phyloP scores from a whole-genome alignment of 106 monocot genomes.

The Dendrobium catenatum region DNA sequence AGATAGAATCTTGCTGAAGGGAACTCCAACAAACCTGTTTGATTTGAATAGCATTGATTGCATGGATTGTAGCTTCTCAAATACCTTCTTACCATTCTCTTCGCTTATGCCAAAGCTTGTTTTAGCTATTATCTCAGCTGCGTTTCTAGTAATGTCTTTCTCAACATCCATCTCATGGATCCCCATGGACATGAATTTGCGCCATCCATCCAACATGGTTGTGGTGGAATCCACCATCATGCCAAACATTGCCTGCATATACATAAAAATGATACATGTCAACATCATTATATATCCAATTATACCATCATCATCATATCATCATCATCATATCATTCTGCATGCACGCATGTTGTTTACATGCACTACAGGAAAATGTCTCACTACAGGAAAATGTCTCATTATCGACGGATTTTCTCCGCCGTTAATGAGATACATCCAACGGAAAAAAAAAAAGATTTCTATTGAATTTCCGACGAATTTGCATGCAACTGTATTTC shows the following conservation, averaged over 20 bases:
- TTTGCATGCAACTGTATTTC: too few relatives aligned
- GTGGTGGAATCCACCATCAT: conserved; percentile 56
- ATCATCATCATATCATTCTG: too few relatives aligned
- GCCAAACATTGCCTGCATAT: conserved; percentile 45
- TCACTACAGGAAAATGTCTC: too few relatives aligned
- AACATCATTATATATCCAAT: too few relatives aligned
- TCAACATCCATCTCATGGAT: conserved; percentile 36
- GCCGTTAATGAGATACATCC: too few relatives aligned
- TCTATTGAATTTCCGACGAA: too few relatives aligned
- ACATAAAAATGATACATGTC: too few relatives aligned
- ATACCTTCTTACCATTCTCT: conserved; percentile 31
- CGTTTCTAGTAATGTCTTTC: conserved; percentile 36
- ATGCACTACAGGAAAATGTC: too few relatives aligned
- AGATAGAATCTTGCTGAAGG: conserved; percentile 32
- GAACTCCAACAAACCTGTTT: conserved; percentile 65
- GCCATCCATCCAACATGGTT: conserved; percentile 50
- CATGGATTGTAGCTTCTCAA: conserved; percentile 43
- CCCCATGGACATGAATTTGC: conserved; percentile 13
- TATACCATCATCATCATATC: too few relatives aligned
- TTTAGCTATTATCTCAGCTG: conserved; percentile 72
- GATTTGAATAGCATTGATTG: conserved; percentile 48
- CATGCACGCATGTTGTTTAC: too few relatives aligned
- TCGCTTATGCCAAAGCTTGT: conserved; percentile 49
- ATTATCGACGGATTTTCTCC: too few relatives aligned
- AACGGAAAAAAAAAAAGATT: too few relatives aligned